Base-by-base conservation (phyloP, 192 early-diverging fungal species). In the Gigaspora rosea region DNA sequence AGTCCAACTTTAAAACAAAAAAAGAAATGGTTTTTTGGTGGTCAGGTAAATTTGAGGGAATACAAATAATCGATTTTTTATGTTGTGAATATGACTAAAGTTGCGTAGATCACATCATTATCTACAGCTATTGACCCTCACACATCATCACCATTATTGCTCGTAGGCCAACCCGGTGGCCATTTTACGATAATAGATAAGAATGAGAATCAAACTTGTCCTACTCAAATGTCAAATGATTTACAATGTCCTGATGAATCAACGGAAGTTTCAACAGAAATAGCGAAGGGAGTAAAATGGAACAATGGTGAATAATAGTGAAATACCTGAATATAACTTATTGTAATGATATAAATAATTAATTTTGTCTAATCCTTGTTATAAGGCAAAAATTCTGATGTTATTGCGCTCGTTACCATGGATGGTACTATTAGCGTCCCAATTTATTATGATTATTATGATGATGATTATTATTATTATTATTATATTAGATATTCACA, bases 111-210 rank as follows among this genome's bases (percentile, higher is more conserved):
- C 36, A 83, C 85, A 16, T 86, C 86, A 64, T 65, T 89, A 3
- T 80, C 85, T 9, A 80, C 80, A 0, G 82, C 88, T 0, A 78
- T 75, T 12, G 80, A 87, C 47, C 80, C 84, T 18, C 59, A 81
- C 4, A 72, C 86, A 12, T 71, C 79, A 15, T 76, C 81, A 11
- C 83, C 82, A 9, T 75, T 89, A n/a, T 73, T 89, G 1, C 76
- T 89, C 0, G 84, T 89, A 4, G 88, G 86, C 11, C 88, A 89
- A 69, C 86, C 88, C 1, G 88, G 88, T 12, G 83, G 83, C 36
- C 80, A 72, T 9, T 85, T 85, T 56, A 83, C 78, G 0, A 83
- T 83, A 22, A 82, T 85, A 63, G 81, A 85, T 50, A 71, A 80
- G n/a, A 72, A 83, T 20, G 84, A 80, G 6, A 80, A 81, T 15